Percentiles rank a stretch among this genome's conserved stretches.
These are phyloP conservation scores for Aureobasidium sp. DNA, from an alignment of 2,329 filamentous ascomycete genomes.

Conservation along the genomic window DNA sequence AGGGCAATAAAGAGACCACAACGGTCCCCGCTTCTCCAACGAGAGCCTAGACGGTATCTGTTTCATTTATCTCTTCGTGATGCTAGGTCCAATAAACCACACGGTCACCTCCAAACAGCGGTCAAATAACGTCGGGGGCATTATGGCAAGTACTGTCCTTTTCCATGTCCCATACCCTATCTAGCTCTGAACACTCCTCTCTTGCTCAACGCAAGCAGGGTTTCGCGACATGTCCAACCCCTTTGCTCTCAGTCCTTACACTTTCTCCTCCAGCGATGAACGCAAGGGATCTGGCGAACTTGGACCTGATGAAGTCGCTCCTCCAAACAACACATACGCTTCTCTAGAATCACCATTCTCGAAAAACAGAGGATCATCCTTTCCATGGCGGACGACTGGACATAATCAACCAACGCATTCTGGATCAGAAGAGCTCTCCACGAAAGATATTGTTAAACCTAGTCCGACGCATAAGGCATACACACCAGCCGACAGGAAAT, in stretches of 20 bases:
- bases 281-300: constrained; percentile 4
- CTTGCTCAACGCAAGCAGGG: constrained; percentile 4
- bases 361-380: neutral
- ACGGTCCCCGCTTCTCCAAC: constrained; percentile 14
- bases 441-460: neutral
- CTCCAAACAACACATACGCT: neutral
- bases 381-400: neutral
- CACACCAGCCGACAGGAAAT: constrained; percentile 10
- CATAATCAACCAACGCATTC: neutral
- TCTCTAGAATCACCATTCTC: neutral
- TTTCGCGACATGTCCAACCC: neutral
- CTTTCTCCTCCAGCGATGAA: neutral
- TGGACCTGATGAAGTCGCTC: neutral
- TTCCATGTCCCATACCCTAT: neutral
- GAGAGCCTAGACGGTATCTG: constrained; percentile 2
- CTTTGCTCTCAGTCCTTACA: neutral
- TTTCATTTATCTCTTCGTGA: constrained; percentile 1
- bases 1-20: neutral
- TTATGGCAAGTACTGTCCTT: constrained; percentile 11
- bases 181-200: neutral
- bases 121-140: neutral
- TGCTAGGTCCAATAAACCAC: constrained; percentile 1
- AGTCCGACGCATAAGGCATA: neutral
- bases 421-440: neutral
- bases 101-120: constrained; percentile 3